Evolutionary conservation across 306 rosid species (phyloP), one percentile per base, ranked within the genome.

Genomic region (Castanopsis chinensis): DNA sequence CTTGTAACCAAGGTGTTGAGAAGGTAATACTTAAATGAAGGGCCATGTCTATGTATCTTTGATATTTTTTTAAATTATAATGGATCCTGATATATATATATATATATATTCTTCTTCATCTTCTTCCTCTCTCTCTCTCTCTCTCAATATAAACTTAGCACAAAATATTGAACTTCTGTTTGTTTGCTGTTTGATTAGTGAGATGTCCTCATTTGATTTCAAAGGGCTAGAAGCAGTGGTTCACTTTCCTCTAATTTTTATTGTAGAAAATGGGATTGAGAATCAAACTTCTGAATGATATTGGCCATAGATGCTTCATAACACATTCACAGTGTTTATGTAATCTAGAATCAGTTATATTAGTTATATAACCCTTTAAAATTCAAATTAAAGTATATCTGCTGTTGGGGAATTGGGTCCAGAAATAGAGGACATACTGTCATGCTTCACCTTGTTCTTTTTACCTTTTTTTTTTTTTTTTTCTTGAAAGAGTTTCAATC

Each of bases 1-100:
- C 99, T 72, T 93, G 97, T 85, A 93, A 96, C 86, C 99, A 93
- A 88, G 99, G 97, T 80, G 98, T 89, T 89, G 94, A 93, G 30
- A 96, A 96, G 98, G 99, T 96, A 85, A 41, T 71, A 17, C 23
- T n/a, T 18, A 52, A 71, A 69, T 25, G 13, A n/a, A 52, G 35
- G 74, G 49, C 78, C 69, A 32, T 41, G 25, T 17, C 83, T 41
- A 49, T 76, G 79, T 76, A 76, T 80, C 70, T 85, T 33, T 53
- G 70, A 13, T 23, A 52, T 54, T 74, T 35, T 43, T 41, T 25
- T 59, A 69, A 71, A 77, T 32, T 0, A 74, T 70, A 21, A 74
- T 27, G 35, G 52, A 12, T 76, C 45, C 59, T 37, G 54, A 45
- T 79, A 15, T 41, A 43, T 60, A 33, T 33, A 33, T 32, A 32